Base-by-base conservation (phyloP, 2,329 filamentous ascomycete genomes). In the Fusarium nelsonii region DNA sequence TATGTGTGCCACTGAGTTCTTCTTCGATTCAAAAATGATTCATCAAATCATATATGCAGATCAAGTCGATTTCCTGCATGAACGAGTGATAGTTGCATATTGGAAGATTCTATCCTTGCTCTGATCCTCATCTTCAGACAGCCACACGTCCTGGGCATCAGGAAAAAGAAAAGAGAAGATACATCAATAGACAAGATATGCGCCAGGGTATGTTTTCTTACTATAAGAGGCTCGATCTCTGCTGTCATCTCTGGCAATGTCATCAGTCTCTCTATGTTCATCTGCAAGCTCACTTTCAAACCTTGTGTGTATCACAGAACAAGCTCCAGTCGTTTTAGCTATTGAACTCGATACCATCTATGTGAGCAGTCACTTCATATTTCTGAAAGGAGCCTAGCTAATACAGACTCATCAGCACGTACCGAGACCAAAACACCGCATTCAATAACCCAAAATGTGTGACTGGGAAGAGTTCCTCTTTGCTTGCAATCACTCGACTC, bases 381-480 rank as follows among this genome's bases (percentile, higher is more conserved):
- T 43, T 20, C 26, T 6, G 1, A 12, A 15, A 32, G 3, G 15
- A 36, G 40, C 20, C 11, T 34, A 8, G 18, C 34, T 50, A 56
- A 68, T 18, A 30, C 2, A 36, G 32, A 33, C 12, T n/a, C n/a
- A 16, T n/a, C 8, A 70, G 50, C 11, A 50, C n/a, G 16, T 37
- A 8, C 8, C 28, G n/a, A 53, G 11, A 23, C 36, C 37, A 23
- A 30, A 12, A 32, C 11, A 34, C 26, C 28, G 15, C n/a, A 8
- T 28, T 23, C 14, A 43, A 58, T 44, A 59, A 28, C 26, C 34
- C 72, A 81, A 71, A 37, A 92, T 92, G 90, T 92, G 90, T 72
- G 87, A 91, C 75, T 93, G 83, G 78, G 91, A 94, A 76, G 87
- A 90, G 67, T 91, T 91, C 70, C 77, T 87, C 63, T 93, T 91